Percentiles rank a stretch among this genome's conserved stretches.
Evolutionary conservation across 306 rosid species (phyloP).

Genomic region (Sechiopsis laciniata): DNA sequence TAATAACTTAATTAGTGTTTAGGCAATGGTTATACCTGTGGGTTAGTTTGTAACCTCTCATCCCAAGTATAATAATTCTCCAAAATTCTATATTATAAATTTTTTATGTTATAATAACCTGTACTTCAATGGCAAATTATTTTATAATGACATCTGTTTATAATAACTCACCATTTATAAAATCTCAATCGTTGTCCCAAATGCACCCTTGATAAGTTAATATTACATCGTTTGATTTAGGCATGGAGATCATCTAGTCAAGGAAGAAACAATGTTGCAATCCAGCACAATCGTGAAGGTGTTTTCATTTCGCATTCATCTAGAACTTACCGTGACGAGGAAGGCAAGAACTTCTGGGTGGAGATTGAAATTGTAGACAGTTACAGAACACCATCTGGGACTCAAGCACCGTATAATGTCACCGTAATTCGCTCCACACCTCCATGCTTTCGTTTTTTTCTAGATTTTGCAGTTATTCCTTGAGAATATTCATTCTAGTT

Average conservation of each 20-base stretch:
- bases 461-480: not conserved
- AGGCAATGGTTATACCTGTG: too few relatives aligned
- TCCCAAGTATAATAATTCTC: too few relatives aligned
- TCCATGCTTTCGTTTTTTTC: not conserved
- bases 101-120: too few relatives aligned
- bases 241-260: conserved; percentile 73
- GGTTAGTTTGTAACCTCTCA: too few relatives aligned
- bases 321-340: conserved; percentile 93
- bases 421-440: conserved; percentile 42
- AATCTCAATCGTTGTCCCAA: too few relatives aligned
- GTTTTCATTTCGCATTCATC: conserved; percentile 71
- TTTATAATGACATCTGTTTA: too few relatives aligned
- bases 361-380: conserved; percentile 78
- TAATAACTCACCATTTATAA: too few relatives aligned
- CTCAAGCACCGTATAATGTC: conserved; percentile 85
- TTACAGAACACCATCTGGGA: conserved; percentile 80
- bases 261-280: conserved; percentile 78
- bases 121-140: too few relatives aligned
- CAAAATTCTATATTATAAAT: too few relatives aligned
- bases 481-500: not conserved
- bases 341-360: conserved; percentile 89
- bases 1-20: too few relatives aligned
- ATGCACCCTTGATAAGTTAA: not conserved
- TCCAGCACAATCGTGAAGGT: conserved; percentile 70
- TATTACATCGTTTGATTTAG: conserved; percentile 36